These are phyloP conservation scores for Macrolepiota albuminosa DNA, from an alignment of 768 basidiomycete genomes.

Conservation along the genomic window DNA sequence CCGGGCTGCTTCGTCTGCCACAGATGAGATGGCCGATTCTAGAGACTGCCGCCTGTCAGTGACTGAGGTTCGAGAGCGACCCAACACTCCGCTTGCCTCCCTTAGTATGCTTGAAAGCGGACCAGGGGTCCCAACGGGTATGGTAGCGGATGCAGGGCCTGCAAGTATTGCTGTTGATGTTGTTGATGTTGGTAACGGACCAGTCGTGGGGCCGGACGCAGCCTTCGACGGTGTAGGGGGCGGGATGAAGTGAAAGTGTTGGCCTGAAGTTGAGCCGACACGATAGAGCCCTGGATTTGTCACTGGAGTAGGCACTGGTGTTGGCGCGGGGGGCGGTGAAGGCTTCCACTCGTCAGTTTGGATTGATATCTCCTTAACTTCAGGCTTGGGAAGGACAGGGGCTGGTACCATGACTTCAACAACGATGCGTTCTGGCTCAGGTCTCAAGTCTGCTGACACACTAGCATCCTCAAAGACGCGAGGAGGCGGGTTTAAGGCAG, in stretches of 20 bases:
- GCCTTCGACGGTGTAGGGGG: constrained; percentile 36
- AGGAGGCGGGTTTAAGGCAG: constrained; percentile 19
- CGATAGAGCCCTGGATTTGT: constrained; percentile 45
- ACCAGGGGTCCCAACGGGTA: constrained; percentile 30
- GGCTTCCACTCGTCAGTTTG: constrained; percentile 77
- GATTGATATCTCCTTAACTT: constrained; percentile 68
- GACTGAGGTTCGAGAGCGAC: constrained; percentile 45
- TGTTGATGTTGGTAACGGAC: constrained; percentile 20
- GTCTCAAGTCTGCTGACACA: constrained; percentile 32
- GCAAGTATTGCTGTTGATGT: constrained; percentile 26
- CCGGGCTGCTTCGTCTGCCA: constrained; percentile 36
- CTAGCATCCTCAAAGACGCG: constrained; percentile 52
- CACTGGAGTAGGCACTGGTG: constrained; percentile 24
- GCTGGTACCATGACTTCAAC: constrained; percentile 20
- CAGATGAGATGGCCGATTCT: constrained; percentile 60
- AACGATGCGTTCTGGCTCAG: constrained; percentile 31
- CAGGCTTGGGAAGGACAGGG: constrained; percentile 47
- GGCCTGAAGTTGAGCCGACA: constrained; percentile 43
- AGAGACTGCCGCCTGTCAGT: constrained; percentile 68
- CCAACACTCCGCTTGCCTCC: constrained; percentile 48
- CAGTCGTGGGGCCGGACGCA: constrained; percentile 13
- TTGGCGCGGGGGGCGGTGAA: constrained; percentile 31
- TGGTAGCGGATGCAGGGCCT: constrained; percentile 28
- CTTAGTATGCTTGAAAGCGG: constrained; percentile 35
- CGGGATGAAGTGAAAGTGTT: constrained; percentile 65